Evolutionary conservation across 2,329 filamentous ascomycete genomes (phyloP), one percentile per base, ranked within the genome.

Genomic region (Sordariomycetes sp.): DNA sequence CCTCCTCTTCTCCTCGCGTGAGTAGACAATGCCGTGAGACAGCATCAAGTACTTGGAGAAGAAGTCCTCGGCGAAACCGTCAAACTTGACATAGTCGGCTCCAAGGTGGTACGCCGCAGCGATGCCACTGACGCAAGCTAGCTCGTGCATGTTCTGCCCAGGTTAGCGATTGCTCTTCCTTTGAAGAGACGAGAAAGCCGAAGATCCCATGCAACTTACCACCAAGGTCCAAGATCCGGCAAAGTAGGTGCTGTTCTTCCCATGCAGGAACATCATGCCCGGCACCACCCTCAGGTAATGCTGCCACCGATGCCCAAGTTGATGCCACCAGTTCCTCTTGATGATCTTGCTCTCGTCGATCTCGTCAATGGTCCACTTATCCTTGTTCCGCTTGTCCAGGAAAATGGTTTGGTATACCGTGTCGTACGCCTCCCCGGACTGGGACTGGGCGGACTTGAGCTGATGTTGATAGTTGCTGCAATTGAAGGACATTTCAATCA

Each of bases 381-480:
- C 54, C 7, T 58, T 53, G 39, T 71, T 64, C 3, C 65, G 49
- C 38, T 76, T 75, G 52, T 80, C 73, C 5, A 82, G 61, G 48
- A 78, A 81, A 34, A 80, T 81, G 8, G 72, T 79, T 43, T 86
- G 80, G 50, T 82, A 86, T 12, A 86, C 70, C 45, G 83, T 79
- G 33, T 72, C 63, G 18, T 73, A 66, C 4, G 25, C 33, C 2
- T 41, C 39, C 5, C 37, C 38, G 1, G 46, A 6, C 2, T 43
- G 24, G 8, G 39, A 32, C 14, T 47, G 49, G 1, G 50, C 48
- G 15, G 53, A 51, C 2, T 75, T 74, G 41, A 86, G 81, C 48
- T 86, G 81, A 29, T 77, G 68, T 50, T 86, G 81, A 55, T 86
- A 85, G 50, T 84, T 82, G 24, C 76, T 80, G 57, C 78, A 82